Evolutionary conservation across 2,329 filamentous ascomycete species (phyloP), one percentile per base, ranked within the genome.

Genomic region (Chaetomiaceae sp.): DNA sequence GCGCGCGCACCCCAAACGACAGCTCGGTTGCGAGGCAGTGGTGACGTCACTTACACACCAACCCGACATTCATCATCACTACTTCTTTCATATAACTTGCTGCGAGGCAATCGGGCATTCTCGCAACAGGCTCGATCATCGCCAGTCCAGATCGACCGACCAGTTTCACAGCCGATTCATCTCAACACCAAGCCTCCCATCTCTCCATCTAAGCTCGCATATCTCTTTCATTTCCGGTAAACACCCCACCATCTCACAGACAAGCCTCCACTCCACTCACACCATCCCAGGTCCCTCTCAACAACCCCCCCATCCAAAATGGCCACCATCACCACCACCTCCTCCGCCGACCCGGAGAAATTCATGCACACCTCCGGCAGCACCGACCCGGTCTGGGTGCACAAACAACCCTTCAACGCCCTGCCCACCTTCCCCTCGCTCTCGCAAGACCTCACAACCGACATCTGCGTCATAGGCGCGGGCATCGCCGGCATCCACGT

Each of bases 301-400:
- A n/a, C 37, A 18, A 42, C 39, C 30, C 26, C 30, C 12, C 11
- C 29, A 11, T 0, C 4, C 18, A 49, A 41, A 14, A 48, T 48
- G 48, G 39, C 45, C 22, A 40, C 38, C 24, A 37, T 19, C 19
- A 33, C 24, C 22, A 14, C 34, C 32, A 34, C 36, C 22, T 26
- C 33, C 17, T 44, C 27, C 27, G 11, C 49, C 5, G 33, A 49
- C 39, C 48, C 53, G 3, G 39, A 51, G 34, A 52, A 60, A 11
- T 61, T 54, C 45, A 49, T 55, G 45, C 60, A 65, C 33, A 77
- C 75, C 4, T 75, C 73, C 1, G 75, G 76, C 29, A 62, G 65
- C 15, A 70, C 65, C 3, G 71, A 76, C 42, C 58, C 76, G 0
- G 76, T 79, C 17, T 80, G 76, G 75, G 60, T 74, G 0, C 73